Evolutionary conservation across 2,329 filamentous ascomycete genomes (phyloP).

Genomic region (Ophidiomyces ophidiicola): DNA sequence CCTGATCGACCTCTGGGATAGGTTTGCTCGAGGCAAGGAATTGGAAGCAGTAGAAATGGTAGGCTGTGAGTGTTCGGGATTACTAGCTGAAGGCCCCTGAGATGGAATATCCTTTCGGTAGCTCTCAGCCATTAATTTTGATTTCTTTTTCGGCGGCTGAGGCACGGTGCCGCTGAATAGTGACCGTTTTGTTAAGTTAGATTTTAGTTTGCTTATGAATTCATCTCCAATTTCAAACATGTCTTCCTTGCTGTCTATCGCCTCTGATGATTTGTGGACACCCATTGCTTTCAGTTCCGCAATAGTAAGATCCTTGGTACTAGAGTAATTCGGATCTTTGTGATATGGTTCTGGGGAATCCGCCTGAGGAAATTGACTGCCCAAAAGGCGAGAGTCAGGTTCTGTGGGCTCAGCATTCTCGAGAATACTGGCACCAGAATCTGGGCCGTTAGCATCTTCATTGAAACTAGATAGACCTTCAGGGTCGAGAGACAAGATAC

Average conservation of each 20-base stretch:
- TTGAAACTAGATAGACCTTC: constrained; percentile 23
- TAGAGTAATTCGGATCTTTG: constrained; percentile 16
- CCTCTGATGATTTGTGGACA: constrained; percentile 19
- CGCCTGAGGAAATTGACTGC: no score
- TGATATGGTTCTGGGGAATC: not conserved
- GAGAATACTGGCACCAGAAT: no score
- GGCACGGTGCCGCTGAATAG: not conserved
- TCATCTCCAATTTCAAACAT: constrained; percentile 26
- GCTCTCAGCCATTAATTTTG: constrained; percentile 4
- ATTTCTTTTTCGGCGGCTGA: constrained; percentile 9
- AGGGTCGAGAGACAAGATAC: constrained; percentile 39
- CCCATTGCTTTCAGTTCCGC: constrained; percentile 22
- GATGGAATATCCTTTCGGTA: not conserved
- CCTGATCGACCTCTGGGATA: constrained; percentile 21
- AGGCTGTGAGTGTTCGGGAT: not conserved
- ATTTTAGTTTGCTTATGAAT: constrained; percentile 21
- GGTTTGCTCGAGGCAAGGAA: constrained; percentile 18
- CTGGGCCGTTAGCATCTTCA: constrained; percentile 18
- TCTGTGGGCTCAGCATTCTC: not conserved
- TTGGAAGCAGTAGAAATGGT: constrained; percentile 9
- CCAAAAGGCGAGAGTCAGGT: no score
- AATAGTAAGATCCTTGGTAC: not conserved
- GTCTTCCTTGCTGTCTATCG: constrained; percentile 21
- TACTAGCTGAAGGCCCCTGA: not conserved
- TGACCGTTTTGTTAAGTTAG: constrained; percentile 17